Conservation (phyloP, 1,139 yeast genomes). For the Lodderomyces metapsilosis region DNA sequence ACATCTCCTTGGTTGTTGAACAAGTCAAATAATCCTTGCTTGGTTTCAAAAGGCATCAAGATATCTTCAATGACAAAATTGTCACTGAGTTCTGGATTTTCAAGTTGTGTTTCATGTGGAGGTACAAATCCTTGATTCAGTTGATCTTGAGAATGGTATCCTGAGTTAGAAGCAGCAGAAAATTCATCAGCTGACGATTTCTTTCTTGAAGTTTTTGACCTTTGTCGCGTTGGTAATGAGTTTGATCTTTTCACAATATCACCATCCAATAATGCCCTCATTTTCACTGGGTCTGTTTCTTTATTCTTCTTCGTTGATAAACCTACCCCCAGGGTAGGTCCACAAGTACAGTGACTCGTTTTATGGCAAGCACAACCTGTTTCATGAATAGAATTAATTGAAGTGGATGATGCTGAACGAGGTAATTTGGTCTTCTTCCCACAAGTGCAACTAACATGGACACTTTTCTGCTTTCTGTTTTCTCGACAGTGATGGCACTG, state of each 20-base stretch:
- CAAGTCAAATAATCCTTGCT: constrained; percentile 29
- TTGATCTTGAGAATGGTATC: constrained; percentile 6
- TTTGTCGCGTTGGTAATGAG: constrained; percentile 6
- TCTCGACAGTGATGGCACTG: constrained; percentile 89
- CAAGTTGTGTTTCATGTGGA: neutral
- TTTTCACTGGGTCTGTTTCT: constrained; percentile 27
- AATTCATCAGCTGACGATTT: constrained; percentile 12
- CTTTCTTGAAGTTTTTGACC: constrained; percentile 8
- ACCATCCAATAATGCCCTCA: constrained; percentile 24
- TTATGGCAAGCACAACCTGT: constrained; percentile 58
- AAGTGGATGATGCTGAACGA: neutral
- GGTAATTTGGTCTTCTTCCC: constrained; percentile 49
- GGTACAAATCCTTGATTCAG: neutral
- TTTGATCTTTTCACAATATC: constrained; percentile 14
- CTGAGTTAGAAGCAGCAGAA: constrained; percentile 4
- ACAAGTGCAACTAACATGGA: constrained; percentile 76
- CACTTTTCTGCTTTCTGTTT: constrained; percentile 64
- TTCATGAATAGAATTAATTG: constrained; percentile 26
- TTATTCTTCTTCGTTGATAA: constrained; percentile 12
- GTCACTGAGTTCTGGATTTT: constrained; percentile 7
- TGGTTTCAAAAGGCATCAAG: constrained; percentile 29
- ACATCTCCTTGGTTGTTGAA: constrained; percentile 17
- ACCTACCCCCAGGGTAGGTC: constrained; percentile 17
- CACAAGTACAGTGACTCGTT: constrained; percentile 60
- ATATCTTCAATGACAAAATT: constrained; percentile 37